phyloP scores from a whole-genome alignment of 768 basidiomycete genomes.

The Collybia nuda region DNA sequence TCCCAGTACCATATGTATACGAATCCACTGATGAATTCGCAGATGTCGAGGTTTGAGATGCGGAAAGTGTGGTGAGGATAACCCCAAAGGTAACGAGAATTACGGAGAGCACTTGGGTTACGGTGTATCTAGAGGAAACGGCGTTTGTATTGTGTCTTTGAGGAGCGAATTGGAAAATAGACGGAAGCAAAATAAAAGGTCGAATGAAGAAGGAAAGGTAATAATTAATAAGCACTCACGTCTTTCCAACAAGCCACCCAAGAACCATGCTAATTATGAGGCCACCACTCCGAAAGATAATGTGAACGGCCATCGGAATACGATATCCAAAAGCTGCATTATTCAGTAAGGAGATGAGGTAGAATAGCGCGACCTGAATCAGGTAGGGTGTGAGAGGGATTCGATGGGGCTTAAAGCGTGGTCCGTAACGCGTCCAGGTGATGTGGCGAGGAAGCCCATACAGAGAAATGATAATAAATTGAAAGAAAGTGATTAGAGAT shows the following conservation, averaged over 20 bases:
- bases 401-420: slow-evolving; percentile 56
- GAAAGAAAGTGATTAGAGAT: slow-evolving; percentile 83
- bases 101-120: slow-evolving; percentile 69
- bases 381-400: slow-evolving; percentile 76
- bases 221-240: slow-evolving; percentile 35
- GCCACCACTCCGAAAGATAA: slow-evolving; percentile 90
- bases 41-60: slow-evolving; percentile 35
- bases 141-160: slow-evolving; percentile 16
- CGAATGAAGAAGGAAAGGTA: not conserved
- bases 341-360: slow-evolving; percentile 77
- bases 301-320: slow-evolving; percentile 91
- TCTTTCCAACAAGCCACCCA: slow-evolving; percentile 65
- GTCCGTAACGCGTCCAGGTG: slow-evolving; percentile 47
- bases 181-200: not conserved
- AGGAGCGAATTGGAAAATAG: not conserved
- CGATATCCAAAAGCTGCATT: slow-evolving; percentile 87
- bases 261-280: slow-evolving; percentile 81
- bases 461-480: slow-evolving; percentile 77
- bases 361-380: slow-evolving; percentile 81
- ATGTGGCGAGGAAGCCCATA: slow-evolving; percentile 70
- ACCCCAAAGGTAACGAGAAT: slow-evolving; percentile 82
- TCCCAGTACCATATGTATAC: slow-evolving; percentile 64
- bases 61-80: slow-evolving; percentile 77
- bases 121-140: slow-evolving; percentile 50
- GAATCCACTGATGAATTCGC: slow-evolving; percentile 18